Evolutionary conservation across 108 stramenopile species (phyloP).

Genomic region (Pseudonitzschia delicatissima): DNA sequence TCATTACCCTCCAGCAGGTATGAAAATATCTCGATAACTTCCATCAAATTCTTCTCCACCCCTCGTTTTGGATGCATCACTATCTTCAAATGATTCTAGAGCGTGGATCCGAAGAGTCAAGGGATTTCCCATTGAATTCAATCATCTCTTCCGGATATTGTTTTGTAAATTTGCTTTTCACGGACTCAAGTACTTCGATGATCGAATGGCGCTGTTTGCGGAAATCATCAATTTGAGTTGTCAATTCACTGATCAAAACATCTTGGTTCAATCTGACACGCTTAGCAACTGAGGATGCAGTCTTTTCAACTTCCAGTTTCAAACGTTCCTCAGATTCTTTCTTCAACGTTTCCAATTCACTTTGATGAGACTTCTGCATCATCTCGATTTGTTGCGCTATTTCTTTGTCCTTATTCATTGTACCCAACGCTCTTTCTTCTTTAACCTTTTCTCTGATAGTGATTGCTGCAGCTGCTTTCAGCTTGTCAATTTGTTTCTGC

Average conservation of each 20-base stretch:
- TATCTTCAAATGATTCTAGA: slow-evolving; percentile 4
- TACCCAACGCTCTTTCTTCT: slow-evolving; percentile 1
- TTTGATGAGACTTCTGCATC: slow-evolving; percentile 24
- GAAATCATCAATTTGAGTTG: slow-evolving; percentile 3
- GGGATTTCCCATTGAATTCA: neutral
- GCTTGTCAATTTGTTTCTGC: slow-evolving; percentile 12
- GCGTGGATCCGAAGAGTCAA: neutral
- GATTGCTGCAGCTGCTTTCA: slow-evolving; percentile 7
- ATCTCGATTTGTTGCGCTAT: slow-evolving; percentile 9
- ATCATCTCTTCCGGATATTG: slow-evolving; percentile 21
- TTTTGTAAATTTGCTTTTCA: slow-evolving; percentile 12
- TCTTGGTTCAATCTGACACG: slow-evolving; percentile 10
- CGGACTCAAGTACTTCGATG: slow-evolving; percentile 4
- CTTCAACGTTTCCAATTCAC: slow-evolving; percentile 19
- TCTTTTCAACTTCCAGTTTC: slow-evolving; percentile 13
- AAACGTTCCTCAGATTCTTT: slow-evolving; percentile 6
- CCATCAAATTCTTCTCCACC: slow-evolving; percentile 15
- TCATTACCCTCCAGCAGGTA: slow-evolving; percentile 22
- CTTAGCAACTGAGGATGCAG: slow-evolving; percentile 1
- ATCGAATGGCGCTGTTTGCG: slow-evolving; percentile 4
- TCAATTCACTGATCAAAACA: neutral
- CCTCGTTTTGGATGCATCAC: neutral
- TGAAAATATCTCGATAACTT: slow-evolving; percentile 19
- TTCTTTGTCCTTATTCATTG: slow-evolving; percentile 16
- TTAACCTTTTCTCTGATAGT: slow-evolving; percentile 4